Percentiles rank a stretch among this genome's conserved stretches.
phyloP scores from a whole-genome alignment of 2,329 filamentous ascomycete genomes.

The Penicillium sclerotigenum region DNA sequence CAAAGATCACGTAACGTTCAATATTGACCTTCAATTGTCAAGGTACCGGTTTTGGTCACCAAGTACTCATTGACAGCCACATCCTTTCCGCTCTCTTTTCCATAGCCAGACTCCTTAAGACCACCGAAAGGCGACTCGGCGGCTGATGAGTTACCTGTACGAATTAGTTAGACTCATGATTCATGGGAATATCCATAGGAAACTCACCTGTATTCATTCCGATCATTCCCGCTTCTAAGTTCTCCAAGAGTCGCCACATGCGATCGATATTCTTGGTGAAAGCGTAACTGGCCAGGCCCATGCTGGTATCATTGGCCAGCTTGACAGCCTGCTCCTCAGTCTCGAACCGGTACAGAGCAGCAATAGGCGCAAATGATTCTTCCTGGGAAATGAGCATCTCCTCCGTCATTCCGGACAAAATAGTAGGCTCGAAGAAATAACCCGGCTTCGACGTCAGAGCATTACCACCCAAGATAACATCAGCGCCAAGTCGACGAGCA shows the following conservation, averaged over 20 bases:
- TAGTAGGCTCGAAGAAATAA: slow-evolving; percentile 69
- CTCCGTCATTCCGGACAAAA: slow-evolving; percentile 57
- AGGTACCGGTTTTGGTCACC: slow-evolving; percentile 63
- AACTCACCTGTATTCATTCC: slow-evolving; percentile 59
- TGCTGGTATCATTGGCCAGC: slow-evolving; percentile 59
- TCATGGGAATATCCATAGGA: not conserved
- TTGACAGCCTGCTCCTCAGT: slow-evolving; percentile 63
- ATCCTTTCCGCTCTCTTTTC: slow-evolving; percentile 65
- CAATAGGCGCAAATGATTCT: slow-evolving; percentile 64
- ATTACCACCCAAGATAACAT: slow-evolving; percentile 59
- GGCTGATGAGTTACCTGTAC: slow-evolving; percentile 58
- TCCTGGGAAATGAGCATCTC: slow-evolving; percentile 59
- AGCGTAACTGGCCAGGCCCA: slow-evolving; percentile 65
- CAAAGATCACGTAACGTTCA: slow-evolving; percentile 20
- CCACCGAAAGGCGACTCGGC: slow-evolving; percentile 66
- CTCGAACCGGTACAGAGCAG: slow-evolving; percentile 63
- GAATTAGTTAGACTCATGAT: not conserved
- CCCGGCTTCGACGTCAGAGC: slow-evolving; percentile 51
- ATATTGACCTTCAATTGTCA: slow-evolving; percentile 58
- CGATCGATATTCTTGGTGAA: slow-evolving; percentile 68
- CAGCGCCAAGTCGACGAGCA: slow-evolving; percentile 61
- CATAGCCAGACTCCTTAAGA: slow-evolving; percentile 66
- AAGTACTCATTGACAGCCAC: slow-evolving; percentile 62
- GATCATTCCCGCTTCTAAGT: slow-evolving; percentile 67
- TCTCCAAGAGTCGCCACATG: slow-evolving; percentile 64